Base-by-base conservation (phyloP, 2,329 filamentous ascomycete species). In the Knufia petricola region DNA sequence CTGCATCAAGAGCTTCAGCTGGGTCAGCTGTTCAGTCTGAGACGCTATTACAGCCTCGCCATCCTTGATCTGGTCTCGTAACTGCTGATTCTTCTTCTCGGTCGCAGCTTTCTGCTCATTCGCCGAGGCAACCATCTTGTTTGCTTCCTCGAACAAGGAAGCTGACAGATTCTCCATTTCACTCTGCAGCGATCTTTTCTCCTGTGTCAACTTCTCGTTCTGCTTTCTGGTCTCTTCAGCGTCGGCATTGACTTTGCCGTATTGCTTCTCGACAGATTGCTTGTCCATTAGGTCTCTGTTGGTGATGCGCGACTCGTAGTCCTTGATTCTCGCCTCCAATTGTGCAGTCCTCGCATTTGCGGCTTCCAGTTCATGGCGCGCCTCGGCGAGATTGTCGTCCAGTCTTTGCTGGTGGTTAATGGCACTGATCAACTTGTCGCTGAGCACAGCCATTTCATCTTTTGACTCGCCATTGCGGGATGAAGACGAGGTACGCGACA, bases 131-230 rank as follows among this genome's bases (percentile, higher is more conserved):
- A 98, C 92, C 90, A 98, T 96, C 74, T 85, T 89, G 69, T 98
- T 96, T 43, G 92, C 92, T 71, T 98, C 90, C 63, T 96, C 88
- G 55, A 98, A 98, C n/a, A 98, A 75, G 23, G 87, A 88, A 1
- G 87, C 82, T 0, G 92, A 96, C 55, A 98, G 68, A 46, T 81
- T 86, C 68, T 96, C 92, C 39, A 98, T 71, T 66, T 98, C 92
- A 58, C 85, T 82, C 64, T 98, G 92, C 24, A 95, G 95, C 54
- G 82, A 82, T 65, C 84, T 86, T 72, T 92, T 95, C 49, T 87
- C 85, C 63, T 79, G 81, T 61, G 89, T 84, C 9, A 77, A 77
- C 39, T 81, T 76, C 6, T 72, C 64, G n/a, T 83, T 77, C 55
- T 78, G 73, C 42, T 70, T 75, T 59, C 74, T 80, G 64, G 90